phyloP scores from a whole-genome alignment of 768 basidiomycete genomes.

The Sutorius australiensis region DNA sequence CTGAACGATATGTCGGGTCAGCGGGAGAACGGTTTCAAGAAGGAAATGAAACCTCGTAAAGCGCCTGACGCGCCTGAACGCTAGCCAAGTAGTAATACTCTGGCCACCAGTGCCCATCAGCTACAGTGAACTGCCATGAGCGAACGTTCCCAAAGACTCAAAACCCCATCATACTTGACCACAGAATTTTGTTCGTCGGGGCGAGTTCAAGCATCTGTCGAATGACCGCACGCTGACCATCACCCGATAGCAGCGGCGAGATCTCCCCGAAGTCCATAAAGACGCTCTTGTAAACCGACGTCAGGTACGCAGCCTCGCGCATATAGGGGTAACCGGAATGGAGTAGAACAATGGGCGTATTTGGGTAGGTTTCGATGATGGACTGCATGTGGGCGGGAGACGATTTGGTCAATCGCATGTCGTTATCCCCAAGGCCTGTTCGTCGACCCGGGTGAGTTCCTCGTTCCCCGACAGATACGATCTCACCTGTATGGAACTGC shows the following conservation, averaged over 20 bases:
- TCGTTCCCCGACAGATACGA: neutral
- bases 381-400: slow-evolving; percentile 68
- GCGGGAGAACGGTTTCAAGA: slow-evolving; percentile 23
- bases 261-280: slow-evolving; percentile 80
- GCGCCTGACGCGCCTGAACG: slow-evolving; percentile 56
- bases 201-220: slow-evolving; percentile 64
- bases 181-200: slow-evolving; percentile 77
- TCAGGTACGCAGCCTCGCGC: slow-evolving; percentile 73
- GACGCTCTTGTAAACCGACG: slow-evolving; percentile 68
- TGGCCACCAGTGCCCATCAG: slow-evolving; percentile 53
- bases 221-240: slow-evolving; percentile 59
- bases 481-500: slow-evolving; percentile 70
- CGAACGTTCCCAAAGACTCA: neutral
- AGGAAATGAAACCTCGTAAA: slow-evolving; percentile 48
- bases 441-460: neutral
- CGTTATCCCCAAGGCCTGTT: slow-evolving; percentile 63
- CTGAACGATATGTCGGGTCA: slow-evolving; percentile 54
- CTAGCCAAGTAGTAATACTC: slow-evolving; percentile 70
- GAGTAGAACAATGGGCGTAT: slow-evolving; percentile 61
- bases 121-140: slow-evolving; percentile 5
- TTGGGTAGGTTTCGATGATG: slow-evolving; percentile 59
- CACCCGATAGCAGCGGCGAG: slow-evolving; percentile 61
- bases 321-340: slow-evolving; percentile 79
- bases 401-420: slow-evolving; percentile 53
- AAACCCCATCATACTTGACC: slow-evolving; percentile 56